Evolutionary conservation across 2,329 filamentous ascomycete species (phyloP).

Genomic region (Diaporthe australafricana): DNA sequence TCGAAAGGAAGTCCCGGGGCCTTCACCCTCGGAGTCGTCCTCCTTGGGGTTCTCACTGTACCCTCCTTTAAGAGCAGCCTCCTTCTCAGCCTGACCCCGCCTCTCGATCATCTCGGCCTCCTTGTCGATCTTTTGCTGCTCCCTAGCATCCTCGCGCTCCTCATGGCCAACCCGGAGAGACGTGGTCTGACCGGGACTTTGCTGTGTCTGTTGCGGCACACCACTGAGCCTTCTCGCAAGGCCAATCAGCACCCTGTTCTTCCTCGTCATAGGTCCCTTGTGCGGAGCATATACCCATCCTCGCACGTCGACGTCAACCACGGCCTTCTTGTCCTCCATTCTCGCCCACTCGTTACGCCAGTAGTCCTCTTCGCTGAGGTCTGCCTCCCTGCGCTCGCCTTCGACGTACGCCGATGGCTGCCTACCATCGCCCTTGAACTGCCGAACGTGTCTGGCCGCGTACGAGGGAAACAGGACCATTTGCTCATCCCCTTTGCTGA

Average conservation of each 20-base stretch:
- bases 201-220: conserved; percentile 74
- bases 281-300: conserved; percentile 96
- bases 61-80: conserved; percentile 75
- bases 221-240: conserved; percentile 90
- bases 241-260: conserved; percentile 87
- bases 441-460: conserved; percentile 77
- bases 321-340: conserved; percentile 82
- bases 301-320: conserved; percentile 93
- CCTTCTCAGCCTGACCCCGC: conserved; percentile 77
- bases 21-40: conserved; percentile 55
- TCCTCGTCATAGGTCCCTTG: conserved; percentile 84
- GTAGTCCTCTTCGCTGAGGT: conserved; percentile 74
- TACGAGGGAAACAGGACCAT: conserved; percentile 97
- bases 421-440: conserved; percentile 63
- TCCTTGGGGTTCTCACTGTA: conserved; percentile 76
- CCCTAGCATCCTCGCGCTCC: conserved; percentile 62
- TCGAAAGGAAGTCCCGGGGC: conserved; percentile 40
- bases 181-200: conserved; percentile 45
- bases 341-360: conserved; percentile 84
- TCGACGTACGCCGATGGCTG: conserved; percentile 30
- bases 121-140: conserved; percentile 74
- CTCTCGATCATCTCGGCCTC: conserved; percentile 83
- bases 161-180: conserved; percentile 47
- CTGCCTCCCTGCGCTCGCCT: conserved; percentile 42
- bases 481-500: conserved; percentile 84